Evolutionary conservation across 108 stramenopile genomes (phyloP).

Genomic region (Cylindrotheca closterium): DNA sequence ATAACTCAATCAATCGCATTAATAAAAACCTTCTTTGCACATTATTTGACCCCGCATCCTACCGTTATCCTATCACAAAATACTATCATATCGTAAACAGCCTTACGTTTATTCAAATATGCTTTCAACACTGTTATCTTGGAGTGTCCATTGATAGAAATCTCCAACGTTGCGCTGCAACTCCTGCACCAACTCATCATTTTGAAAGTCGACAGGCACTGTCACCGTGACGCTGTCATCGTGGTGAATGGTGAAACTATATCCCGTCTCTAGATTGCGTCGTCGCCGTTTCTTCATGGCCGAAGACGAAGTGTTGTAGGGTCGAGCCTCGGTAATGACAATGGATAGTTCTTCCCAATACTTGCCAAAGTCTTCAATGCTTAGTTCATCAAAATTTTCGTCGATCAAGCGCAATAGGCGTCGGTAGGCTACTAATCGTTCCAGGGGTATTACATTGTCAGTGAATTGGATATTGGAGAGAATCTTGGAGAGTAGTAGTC

Average conservation of each 20-base stretch:
- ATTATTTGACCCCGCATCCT: too few relatives aligned
- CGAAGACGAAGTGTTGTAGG: constrained; percentile 50
- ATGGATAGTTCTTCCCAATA: constrained; percentile 74
- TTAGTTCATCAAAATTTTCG: constrained; percentile 73
- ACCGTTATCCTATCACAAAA: too few relatives aligned
- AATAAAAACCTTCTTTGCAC: too few relatives aligned
- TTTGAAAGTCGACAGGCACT: constrained; percentile 74
- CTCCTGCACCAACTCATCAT: constrained; percentile 66
- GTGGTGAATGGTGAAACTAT: constrained; percentile 71
- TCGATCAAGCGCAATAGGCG: constrained; percentile 71
- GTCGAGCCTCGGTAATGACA: constrained; percentile 55
- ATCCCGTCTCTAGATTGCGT: constrained; percentile 44
- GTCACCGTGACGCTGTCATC: constrained; percentile 58
- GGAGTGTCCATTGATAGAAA: constrained; percentile 41
- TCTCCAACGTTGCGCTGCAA: constrained; percentile 59
- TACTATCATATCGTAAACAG: too few relatives aligned
- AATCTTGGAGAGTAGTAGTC: constrained; percentile 33
- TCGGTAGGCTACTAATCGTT: constrained; percentile 76
- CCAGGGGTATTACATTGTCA: constrained; percentile 24
- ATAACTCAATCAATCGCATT: too few relatives aligned
- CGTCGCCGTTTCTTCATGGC: constrained; percentile 42
- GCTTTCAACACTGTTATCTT: constrained; percentile 28
- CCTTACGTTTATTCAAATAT: too few relatives aligned
- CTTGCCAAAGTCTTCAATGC: constrained; percentile 71
- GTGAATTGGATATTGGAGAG: constrained; percentile 34